A percentile compares a stretch with the other conserved stretches of the same genome.
Conservation (phyloP, 1,139 yeast genomes). For the Lodderomyces theae region DNA sequence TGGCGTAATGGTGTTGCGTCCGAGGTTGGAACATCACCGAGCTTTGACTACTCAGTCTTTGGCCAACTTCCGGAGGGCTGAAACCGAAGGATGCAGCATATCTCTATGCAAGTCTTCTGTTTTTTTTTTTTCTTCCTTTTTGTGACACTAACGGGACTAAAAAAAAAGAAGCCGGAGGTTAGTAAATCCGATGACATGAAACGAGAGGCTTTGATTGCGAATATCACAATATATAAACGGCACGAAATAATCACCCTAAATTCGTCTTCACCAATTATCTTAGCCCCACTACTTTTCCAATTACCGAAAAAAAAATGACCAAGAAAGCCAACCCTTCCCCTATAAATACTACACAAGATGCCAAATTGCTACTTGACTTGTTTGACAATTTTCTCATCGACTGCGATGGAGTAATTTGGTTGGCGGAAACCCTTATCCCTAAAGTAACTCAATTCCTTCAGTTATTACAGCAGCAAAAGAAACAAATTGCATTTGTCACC, state of each 20-base stretch:
- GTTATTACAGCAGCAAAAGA: constrained; percentile 41
- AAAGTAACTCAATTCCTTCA: constrained; percentile 57
- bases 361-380: constrained; percentile 50
- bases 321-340: constrained; percentile 12
- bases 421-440: constrained; percentile 73
- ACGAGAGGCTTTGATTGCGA: background rate
- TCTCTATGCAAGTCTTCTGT: too few relatives aligned
- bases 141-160: background rate
- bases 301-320: too few relatives aligned
- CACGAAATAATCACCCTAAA: too few relatives aligned
- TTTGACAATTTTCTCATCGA: constrained; percentile 87
- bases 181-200: constrained; percentile 2
- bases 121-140: background rate
- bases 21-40: too few relatives aligned
- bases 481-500: constrained; percentile 37
- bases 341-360: constrained; percentile 45
- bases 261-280: background rate
- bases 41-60: too few relatives aligned
- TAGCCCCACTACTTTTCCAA: background rate
- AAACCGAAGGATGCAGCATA: too few relatives aligned
- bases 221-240: background rate
- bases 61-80: too few relatives aligned
- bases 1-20: too few relatives aligned
- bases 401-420: constrained; percentile 95
- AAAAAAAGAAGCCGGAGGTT: background rate